Conservation (phyloP, 2,329 filamentous ascomycete genomes). For the Fusarium buxicola region DNA sequence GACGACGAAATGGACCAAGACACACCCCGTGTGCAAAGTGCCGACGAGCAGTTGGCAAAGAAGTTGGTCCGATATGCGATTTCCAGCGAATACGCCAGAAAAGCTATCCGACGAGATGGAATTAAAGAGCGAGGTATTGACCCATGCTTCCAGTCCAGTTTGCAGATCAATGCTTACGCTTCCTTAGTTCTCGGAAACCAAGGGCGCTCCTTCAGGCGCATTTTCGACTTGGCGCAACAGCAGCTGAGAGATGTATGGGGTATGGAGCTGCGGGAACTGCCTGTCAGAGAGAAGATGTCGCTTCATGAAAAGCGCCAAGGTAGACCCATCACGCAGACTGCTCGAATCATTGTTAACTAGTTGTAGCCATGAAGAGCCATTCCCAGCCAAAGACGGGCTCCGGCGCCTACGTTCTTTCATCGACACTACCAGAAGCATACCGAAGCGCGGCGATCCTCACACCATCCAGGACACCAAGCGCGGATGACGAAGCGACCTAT, state of each 20-base stretch:
- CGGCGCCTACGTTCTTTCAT: constrained; percentile 82
- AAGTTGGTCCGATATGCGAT: constrained; percentile 77
- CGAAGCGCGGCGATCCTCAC: constrained; percentile 74
- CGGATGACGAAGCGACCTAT: constrained; percentile 80
- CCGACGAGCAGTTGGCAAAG: constrained; percentile 67
- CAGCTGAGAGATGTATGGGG: constrained; percentile 81
- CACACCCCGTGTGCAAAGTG: constrained; percentile 50
- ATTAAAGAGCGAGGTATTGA: constrained; percentile 71
- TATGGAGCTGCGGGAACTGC: constrained; percentile 92
- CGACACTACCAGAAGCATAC: constrained; percentile 75
- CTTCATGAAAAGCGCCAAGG: constrained; percentile 82
- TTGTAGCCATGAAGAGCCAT: constrained; percentile 57
- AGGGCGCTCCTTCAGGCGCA: constrained; percentile 75
- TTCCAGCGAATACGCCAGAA: constrained; percentile 73
- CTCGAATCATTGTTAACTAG: constrained; percentile 9
- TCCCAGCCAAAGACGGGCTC: constrained; percentile 67
- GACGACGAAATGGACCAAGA: constrained; percentile 52
- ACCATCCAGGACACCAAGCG: constrained; percentile 74
- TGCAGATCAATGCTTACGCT: constrained; percentile 13
- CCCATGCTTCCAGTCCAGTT: fast-evolving
- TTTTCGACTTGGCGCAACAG: constrained; percentile 82
- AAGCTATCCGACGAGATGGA: constrained; percentile 69
- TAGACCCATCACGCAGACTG: constrained; percentile 47
- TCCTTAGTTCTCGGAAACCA: constrained; percentile 75
- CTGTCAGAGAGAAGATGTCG: constrained; percentile 82